A percentile compares a stretch with the other conserved stretches of the same genome.
phyloP scores from a whole-genome alignment of 768 basidiomycete genomes.

The Tylopilus vinaceipallidus region DNA sequence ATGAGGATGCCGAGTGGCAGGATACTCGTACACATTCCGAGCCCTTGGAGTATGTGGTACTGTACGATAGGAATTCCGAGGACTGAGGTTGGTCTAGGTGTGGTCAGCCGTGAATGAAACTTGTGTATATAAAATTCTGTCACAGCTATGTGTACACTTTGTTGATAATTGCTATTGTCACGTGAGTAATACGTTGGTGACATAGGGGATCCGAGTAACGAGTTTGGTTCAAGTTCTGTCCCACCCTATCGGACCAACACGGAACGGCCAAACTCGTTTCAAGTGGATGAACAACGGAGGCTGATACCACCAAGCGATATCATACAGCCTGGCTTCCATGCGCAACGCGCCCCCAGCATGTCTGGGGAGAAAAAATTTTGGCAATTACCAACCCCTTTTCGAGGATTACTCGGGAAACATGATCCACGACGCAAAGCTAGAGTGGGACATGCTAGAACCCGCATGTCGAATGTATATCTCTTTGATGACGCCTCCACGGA shows the following conservation, averaged over 20 bases:
- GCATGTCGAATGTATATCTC: conserved; percentile 23
- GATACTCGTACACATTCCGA: conserved; percentile 48
- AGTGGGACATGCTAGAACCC: conserved; percentile 5
- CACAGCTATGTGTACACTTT: not conserved
- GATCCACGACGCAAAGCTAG: not conserved
- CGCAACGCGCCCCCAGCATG: conserved; percentile 14
- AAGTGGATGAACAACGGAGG: not conserved
- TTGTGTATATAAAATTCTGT: conserved; percentile 13
- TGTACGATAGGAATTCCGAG: conserved; percentile 66
- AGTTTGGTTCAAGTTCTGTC: too few species aligned
- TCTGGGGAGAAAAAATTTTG: conserved; percentile 27
- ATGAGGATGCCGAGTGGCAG: conserved; percentile 56
- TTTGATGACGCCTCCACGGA: conserved; percentile 13
- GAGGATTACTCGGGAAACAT: conserved; percentile 10
- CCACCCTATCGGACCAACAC: too few species aligned
- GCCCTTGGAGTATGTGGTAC: conserved; percentile 62
- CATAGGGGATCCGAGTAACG: too few species aligned
- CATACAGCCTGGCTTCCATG: conserved; percentile 8
- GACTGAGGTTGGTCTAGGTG: conserved; percentile 28
- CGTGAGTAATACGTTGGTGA: not conserved
- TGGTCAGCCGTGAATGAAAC: not conserved
- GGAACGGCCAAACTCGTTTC: not conserved
- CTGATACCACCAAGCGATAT: not conserved
- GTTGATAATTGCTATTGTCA: not conserved
- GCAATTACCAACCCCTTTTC: conserved; percentile 24